phyloP scores from a whole-genome alignment of 2,329 filamentous ascomycete genomes.

The Diaporthe vaccinii region DNA sequence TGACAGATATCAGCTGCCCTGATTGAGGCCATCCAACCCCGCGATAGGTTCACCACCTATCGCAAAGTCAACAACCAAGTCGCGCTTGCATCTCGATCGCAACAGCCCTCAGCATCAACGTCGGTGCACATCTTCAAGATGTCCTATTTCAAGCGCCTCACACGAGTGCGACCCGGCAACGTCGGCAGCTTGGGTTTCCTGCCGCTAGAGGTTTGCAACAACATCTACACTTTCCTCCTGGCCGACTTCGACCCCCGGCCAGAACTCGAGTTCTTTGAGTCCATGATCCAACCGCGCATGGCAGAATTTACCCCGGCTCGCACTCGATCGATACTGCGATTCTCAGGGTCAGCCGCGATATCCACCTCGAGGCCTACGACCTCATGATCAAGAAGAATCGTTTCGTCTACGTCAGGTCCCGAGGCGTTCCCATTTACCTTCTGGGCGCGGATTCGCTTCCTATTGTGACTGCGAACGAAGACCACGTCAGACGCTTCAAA shows the following conservation, averaged over 20 bases:
- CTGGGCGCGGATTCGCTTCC: rapidly evolving
- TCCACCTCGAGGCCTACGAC: background rate
- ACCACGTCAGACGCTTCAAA: background rate
- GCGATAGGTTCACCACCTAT: background rate
- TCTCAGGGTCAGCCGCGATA: background rate
- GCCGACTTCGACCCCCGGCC: background rate
- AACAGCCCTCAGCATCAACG: too few species aligned
- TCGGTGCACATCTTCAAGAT: background rate
- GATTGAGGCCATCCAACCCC: background rate
- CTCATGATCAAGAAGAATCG: background rate
- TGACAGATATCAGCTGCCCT: background rate
- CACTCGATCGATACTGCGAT: slow-evolving; percentile 1
- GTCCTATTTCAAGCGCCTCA: background rate
- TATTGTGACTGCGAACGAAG: background rate
- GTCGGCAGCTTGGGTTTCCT: background rate
- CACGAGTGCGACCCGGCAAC: background rate
- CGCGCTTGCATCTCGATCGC: background rate
- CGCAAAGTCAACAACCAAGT: background rate
- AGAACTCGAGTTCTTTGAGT: too few species aligned
- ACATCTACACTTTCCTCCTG: background rate
- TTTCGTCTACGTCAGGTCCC: background rate
- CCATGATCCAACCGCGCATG: too few species aligned
- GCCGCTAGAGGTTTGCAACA: background rate
- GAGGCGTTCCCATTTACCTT: background rate
- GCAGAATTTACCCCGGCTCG: background rate